phyloP scores from a whole-genome alignment of 805 yeast species.

The Cyberlindnera mrakii region DNA sequence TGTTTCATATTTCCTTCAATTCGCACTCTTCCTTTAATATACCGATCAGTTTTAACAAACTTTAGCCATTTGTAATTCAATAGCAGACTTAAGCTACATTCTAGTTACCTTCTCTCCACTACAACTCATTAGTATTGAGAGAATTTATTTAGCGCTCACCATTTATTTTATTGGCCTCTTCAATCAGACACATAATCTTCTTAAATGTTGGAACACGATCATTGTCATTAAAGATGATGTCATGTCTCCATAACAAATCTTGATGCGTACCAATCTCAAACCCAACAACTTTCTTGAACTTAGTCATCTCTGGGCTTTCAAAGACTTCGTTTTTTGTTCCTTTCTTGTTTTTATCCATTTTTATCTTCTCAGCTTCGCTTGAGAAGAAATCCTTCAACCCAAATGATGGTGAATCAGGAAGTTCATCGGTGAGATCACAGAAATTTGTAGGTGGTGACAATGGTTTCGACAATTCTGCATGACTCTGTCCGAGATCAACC shows the following conservation, averaged over 20 bases:
- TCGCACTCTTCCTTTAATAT: conserved; percentile 9
- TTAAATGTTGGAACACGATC: conserved; percentile 6
- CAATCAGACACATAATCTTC: conserved; percentile 8
- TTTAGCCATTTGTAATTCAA: neutral
- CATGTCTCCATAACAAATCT: conserved; percentile 10
- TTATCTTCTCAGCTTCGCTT: neutral
- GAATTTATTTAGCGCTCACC: neutral
- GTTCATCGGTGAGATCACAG: conserved; percentile 1
- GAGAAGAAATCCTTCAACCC: neutral
- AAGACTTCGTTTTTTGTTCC: neutral
- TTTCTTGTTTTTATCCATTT: neutral
- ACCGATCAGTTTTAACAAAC: neutral
- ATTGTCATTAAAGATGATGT: conserved; percentile 3
- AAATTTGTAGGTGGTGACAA: conserved; percentile 3
- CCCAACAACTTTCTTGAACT: conserved; percentile 5
- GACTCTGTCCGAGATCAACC: conserved; percentile 1
- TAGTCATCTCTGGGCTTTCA: conserved; percentile 3
- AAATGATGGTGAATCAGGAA: conserved; percentile 2
- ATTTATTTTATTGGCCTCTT: conserved; percentile 4
- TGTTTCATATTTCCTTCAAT: neutral
- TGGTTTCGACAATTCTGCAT: neutral
- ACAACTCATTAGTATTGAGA: neutral
- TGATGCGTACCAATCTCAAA: conserved; percentile 9
- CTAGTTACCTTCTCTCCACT: neutral
- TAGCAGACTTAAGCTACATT: neutral